Percentiles rank a stretch among this genome's conserved stretches.
phyloP scores from a whole-genome alignment of 2,329 filamentous ascomycete genomes.

The Didymella exigua region DNA sequence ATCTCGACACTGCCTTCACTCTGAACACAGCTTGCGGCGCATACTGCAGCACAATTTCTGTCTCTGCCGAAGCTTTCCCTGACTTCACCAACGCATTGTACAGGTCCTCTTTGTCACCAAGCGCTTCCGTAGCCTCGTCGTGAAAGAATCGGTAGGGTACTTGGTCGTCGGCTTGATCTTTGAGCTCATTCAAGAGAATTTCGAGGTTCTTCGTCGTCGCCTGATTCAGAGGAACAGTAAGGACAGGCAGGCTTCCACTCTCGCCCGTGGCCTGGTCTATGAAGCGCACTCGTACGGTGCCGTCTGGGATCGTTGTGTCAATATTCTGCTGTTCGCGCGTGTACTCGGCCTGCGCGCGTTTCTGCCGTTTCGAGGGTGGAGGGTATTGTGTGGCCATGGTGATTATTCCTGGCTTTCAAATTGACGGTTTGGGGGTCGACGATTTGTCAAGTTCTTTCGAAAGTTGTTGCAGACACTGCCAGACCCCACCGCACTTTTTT shows the following conservation, averaged over 20 bases:
- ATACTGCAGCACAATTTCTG: conserved; percentile 66
- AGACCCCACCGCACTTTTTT: conserved; percentile 22
- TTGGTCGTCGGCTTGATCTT: conserved; percentile 68
- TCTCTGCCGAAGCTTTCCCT: conserved; percentile 61
- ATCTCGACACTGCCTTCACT: conserved; percentile 88
- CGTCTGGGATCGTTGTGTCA: conserved; percentile 66
- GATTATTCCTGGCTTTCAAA: not conserved
- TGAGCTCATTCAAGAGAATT: conserved; percentile 80
- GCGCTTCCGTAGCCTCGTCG: conserved; percentile 49
- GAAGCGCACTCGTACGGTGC: conserved; percentile 85
- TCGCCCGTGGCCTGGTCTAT: conserved; percentile 75
- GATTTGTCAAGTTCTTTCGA: not conserved
- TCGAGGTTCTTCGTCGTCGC: conserved; percentile 89
- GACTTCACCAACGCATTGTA: conserved; percentile 49
- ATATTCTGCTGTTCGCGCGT: conserved; percentile 78
- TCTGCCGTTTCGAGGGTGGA: conserved; percentile 88
- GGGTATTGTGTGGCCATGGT: conserved; percentile 80
- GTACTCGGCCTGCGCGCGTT: conserved; percentile 73
- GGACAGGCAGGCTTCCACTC: conserved; percentile 71
- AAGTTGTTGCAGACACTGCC: conserved; percentile 6
- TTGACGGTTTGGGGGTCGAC: not conserved
- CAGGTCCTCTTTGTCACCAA: conserved; percentile 54
- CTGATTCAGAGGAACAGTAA: conserved; percentile 78
- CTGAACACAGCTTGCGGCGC: conserved; percentile 90
- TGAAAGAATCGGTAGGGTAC: conserved; percentile 72